Conservation (phyloP, 1,284 basidiomycete species). For the Cryptococcus neoformans region DNA sequence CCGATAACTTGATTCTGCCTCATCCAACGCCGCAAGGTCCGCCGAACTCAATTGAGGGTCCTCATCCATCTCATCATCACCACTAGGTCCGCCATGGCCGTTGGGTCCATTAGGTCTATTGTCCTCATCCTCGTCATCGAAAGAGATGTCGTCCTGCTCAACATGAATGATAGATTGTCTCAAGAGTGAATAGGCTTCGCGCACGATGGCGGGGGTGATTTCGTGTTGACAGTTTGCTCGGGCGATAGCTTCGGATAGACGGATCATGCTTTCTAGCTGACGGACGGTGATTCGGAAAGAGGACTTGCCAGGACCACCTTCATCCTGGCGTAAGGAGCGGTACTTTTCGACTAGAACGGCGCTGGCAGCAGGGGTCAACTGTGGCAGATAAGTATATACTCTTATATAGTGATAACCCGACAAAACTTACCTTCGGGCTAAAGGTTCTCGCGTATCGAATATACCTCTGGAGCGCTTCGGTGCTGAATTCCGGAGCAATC, state of each 20-base stretch:
- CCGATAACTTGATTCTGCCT: conserved; percentile 40
- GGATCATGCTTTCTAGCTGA: conserved; percentile 96
- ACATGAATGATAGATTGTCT: conserved; percentile 99
- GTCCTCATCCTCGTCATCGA: conserved; percentile 79
- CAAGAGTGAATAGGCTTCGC: conserved; percentile 90
- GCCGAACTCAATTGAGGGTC: conserved; percentile 57
- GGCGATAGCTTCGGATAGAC: conserved; percentile 94
- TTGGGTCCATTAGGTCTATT: conserved; percentile 52
- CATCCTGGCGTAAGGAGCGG: conserved; percentile 85
- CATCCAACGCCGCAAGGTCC: conserved; percentile 54
- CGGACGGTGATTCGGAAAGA: conserved; percentile 96
- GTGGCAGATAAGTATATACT: conserved; percentile 5
- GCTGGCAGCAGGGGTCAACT: conserved; percentile 90
- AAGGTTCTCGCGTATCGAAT: conserved; percentile 96
- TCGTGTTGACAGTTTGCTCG: conserved; percentile 92
- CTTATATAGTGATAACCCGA: not conserved
- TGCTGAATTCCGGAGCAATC: conserved; percentile 94
- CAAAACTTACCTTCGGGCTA: conserved; percentile 76
- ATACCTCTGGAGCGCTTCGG: conserved; percentile 93
- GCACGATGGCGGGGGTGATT: conserved; percentile 90
- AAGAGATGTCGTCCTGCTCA: conserved; percentile 97
- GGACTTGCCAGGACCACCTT: conserved; percentile 82
- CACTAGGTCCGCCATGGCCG: conserved; percentile 19
- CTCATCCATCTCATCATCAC: conserved; percentile 36
- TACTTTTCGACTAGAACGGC: conserved; percentile 97